Conservation (phyloP, 2,329 filamentous ascomycete genomes). For the Ophiocordyceps robertsii region DNA sequence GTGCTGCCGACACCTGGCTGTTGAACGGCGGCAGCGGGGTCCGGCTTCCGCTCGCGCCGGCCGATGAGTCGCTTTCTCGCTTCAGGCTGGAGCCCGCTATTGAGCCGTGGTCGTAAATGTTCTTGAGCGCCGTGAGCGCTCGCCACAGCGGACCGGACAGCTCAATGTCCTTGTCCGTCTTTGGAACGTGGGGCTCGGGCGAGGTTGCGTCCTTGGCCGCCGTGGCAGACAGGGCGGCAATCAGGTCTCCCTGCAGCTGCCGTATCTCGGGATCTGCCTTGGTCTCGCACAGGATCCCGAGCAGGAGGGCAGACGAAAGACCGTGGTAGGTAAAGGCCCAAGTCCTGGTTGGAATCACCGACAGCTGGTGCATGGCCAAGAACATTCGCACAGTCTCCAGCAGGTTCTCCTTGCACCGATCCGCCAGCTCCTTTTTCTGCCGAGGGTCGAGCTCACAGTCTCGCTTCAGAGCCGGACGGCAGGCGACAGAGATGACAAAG, state of each 20-base stretch:
- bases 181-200: slow-evolving; percentile 36
- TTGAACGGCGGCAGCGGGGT: slow-evolving; percentile 23
- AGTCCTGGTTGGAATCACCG: slow-evolving; percentile 50
- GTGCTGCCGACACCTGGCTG: slow-evolving; percentile 9
- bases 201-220: slow-evolving; percentile 48
- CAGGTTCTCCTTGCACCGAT: slow-evolving; percentile 47
- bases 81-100: slow-evolving; percentile 37
- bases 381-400: slow-evolving; percentile 57
- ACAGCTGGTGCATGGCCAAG: slow-evolving; percentile 54
- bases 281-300: slow-evolving; percentile 50
- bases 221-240: slow-evolving; percentile 48
- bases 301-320: slow-evolving; percentile 49
- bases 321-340: slow-evolving; percentile 59
- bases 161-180: slow-evolving; percentile 46
- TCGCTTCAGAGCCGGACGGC: slow-evolving; percentile 45
- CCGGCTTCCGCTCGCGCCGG: slow-evolving; percentile 29
- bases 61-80: slow-evolving; percentile 32
- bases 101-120: slow-evolving; percentile 53
- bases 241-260: slow-evolving; percentile 50
- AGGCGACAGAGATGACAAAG: slow-evolving; percentile 52
- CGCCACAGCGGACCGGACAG: slow-evolving; percentile 47
- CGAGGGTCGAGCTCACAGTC: slow-evolving; percentile 34
- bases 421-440: slow-evolving; percentile 41
- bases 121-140: slow-evolving; percentile 46
- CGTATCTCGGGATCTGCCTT: slow-evolving; percentile 50